Percentiles rank a stretch among this genome's conserved stretches.
phyloP scores from a whole-genome alignment of 768 basidiomycete species.

The Leucocoprinus birnbaumii region DNA sequence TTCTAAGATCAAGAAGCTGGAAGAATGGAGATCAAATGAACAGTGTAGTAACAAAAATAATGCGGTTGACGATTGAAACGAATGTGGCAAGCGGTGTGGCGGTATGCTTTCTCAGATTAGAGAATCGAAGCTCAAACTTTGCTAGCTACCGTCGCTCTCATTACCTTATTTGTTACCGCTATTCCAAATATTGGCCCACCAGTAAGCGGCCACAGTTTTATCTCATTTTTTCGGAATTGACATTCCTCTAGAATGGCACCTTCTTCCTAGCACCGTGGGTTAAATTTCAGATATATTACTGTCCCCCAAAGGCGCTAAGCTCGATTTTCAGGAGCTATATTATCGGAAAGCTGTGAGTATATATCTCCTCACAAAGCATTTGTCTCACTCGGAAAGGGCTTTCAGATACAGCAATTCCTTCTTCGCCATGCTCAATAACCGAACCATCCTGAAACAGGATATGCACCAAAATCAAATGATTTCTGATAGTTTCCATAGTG shows the following conservation, averaged over 20 bases:
- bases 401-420: slow-evolving; percentile 6
- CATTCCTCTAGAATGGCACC: neutral
- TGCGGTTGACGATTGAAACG: slow-evolving; percentile 8
- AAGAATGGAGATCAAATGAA: neutral
- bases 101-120: too few species aligned
- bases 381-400: too few species aligned
- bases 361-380: neutral
- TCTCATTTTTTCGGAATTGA: neutral
- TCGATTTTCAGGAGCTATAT: neutral
- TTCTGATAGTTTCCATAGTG: neutral
- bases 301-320: neutral
- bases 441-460: neutral
- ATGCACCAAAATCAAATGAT: neutral
- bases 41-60: neutral
- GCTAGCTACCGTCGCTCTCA: neutral
- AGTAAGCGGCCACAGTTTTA: neutral
- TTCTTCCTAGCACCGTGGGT: slow-evolving; percentile 10
- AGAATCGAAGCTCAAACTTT: neutral
- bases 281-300: neutral
- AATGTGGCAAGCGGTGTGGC: slow-evolving; percentile 2
- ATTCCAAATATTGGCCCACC: neutral
- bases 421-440: slow-evolving; percentile 5
- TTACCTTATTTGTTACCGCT: neutral
- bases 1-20: neutral
- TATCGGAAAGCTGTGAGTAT: neutral